A percentile compares a stretch with the other conserved stretches of the same genome.
Conservation (phyloP, 352 stramenopile genomes). For the Peronospora farinosa region DNA sequence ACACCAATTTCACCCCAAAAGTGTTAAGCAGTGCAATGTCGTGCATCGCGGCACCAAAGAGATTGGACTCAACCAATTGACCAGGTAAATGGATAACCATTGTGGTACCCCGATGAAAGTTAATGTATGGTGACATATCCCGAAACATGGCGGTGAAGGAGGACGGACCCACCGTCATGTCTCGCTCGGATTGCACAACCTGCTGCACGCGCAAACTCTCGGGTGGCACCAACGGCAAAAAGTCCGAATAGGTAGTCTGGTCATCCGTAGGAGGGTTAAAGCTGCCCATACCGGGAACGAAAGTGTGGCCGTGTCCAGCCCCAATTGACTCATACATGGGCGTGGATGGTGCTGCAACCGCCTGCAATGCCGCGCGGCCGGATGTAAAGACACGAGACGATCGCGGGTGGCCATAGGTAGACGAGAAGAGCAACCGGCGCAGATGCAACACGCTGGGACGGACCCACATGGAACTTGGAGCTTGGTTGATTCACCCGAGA, state of each 20-base stretch:
- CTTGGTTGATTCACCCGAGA: slow-evolving; percentile 7
- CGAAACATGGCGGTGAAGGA: slow-evolving; percentile 91
- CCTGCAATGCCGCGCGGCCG: slow-evolving; percentile 14
- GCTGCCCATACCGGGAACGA: background rate
- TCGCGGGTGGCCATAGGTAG: slow-evolving; percentile 15
- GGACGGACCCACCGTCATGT: slow-evolving; percentile 31
- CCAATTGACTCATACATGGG: slow-evolving; percentile 15
- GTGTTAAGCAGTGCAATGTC: slow-evolving; percentile 94
- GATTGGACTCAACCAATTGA: slow-evolving; percentile 87
- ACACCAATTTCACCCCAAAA: slow-evolving; percentile 90
- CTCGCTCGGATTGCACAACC: slow-evolving; percentile 8
- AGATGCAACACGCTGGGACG: slow-evolving; percentile 14
- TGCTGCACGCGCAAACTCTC: slow-evolving; percentile 69
- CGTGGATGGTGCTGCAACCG: slow-evolving; percentile 5
- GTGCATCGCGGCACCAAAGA: slow-evolving; percentile 91
- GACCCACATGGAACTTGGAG: slow-evolving; percentile 20
- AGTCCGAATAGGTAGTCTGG: slow-evolving; percentile 37
- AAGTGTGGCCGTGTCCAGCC: slow-evolving; percentile 2
- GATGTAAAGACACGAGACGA: slow-evolving; percentile 31
- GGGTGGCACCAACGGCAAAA: slow-evolving; percentile 64
- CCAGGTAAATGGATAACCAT: slow-evolving; percentile 96
- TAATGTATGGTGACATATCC: slow-evolving; percentile 96
- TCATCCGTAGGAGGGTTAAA: slow-evolving; percentile 11
- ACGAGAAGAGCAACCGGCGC: slow-evolving; percentile 25
- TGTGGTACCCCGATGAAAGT: slow-evolving; percentile 91